Evolutionary conservation across 2,329 filamentous ascomycete species (phyloP).

Genomic region (Delphinella strobiligena): DNA sequence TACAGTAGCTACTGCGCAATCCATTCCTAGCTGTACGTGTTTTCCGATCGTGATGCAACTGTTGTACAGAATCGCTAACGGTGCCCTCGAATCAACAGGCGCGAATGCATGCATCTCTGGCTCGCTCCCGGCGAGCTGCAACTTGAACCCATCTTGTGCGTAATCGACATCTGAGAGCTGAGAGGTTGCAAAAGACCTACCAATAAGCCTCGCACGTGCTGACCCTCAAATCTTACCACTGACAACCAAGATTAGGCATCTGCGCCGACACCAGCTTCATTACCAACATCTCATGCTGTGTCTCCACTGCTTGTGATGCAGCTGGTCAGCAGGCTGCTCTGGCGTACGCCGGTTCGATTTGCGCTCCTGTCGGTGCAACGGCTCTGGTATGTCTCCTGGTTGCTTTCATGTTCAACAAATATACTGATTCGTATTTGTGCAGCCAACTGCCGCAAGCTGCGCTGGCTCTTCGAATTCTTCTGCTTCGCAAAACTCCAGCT

Average conservation of each 20-base stretch:
- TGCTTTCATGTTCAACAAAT: not conserved
- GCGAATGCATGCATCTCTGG: not conserved
- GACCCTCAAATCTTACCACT: too few relatives aligned
- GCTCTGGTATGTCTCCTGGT: constrained; percentile 1
- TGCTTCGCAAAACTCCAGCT: not conserved
- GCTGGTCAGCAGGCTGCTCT: constrained; percentile 3
- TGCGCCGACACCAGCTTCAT: constrained; percentile 5
- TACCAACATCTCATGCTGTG: constrained; percentile 6
- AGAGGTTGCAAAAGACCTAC: too few relatives aligned
- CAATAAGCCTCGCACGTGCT: too few relatives aligned
- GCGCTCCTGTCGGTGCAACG: constrained; percentile 5
- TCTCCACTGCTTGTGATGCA: constrained; percentile 4
- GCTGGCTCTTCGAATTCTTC: too few relatives aligned
- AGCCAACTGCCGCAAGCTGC: constrained; percentile 3
- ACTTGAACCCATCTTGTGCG: constrained; percentile 3
- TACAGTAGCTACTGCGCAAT: constrained; percentile 3
- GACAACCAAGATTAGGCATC: not conserved
- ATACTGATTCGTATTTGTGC: not conserved
- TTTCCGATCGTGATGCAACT: too few relatives aligned
- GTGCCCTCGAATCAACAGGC: too few relatives aligned
- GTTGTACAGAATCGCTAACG: too few relatives aligned
- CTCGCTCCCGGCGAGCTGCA: constrained; percentile 3
- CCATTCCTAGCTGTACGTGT: constrained; percentile 3
- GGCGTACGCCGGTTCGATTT: constrained; percentile 1
- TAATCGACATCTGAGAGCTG: not conserved